Evolutionary conservation across 441 rosid genomes (phyloP), one percentile per base, ranked within the genome.

Genomic region (Bocquillonia castaneifolia): DNA sequence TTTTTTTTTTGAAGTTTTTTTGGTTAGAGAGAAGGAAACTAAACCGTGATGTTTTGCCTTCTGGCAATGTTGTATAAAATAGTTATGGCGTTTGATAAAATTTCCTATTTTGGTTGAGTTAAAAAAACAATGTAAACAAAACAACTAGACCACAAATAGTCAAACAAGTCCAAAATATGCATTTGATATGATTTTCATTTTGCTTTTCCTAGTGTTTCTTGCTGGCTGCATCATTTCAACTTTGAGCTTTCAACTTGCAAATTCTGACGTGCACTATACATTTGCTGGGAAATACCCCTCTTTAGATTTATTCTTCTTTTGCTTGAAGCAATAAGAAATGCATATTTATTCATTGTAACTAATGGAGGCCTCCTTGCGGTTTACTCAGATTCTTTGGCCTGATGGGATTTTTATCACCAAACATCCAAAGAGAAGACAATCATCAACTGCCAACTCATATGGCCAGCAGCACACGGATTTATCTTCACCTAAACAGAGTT

Each of bases 371-470:
- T 60, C 23, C 34, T 26, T 71, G 29, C 75, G 51, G 66, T 63
- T 70, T 22, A 17, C 53, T 31, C 75, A 95, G 99, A 89, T 92
- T 69, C 90, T 95, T 69, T 95, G 99, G 99, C 99, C 98, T 44
- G 98, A 92, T 85, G 98, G 99, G 52, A 82, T 95, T 68, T 95
- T 95, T 78, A 79, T 95, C 66, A 91, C 97, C 58, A 95, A 95
- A 74, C 98, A 88, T 84, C 98, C 97, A 61, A 95, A 83, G 77
- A 81, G 92, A 63, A 80, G 72, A 42, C 85, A 59, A 1, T 79
- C 83, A 61, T 62, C 82, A 48, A 64, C 87, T 55, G 20, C 74
- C 28, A 72, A 57, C 64, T 39, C 86, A 60, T 50, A 58, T 20
- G 62, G 39, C 40, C 74, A 71, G 58, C 75, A 74, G 66, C 56